These are phyloP conservation scores for Epipyxis sp. DNA, from an alignment of 108 stramenopile genomes.

Conservation along the genomic window DNA sequence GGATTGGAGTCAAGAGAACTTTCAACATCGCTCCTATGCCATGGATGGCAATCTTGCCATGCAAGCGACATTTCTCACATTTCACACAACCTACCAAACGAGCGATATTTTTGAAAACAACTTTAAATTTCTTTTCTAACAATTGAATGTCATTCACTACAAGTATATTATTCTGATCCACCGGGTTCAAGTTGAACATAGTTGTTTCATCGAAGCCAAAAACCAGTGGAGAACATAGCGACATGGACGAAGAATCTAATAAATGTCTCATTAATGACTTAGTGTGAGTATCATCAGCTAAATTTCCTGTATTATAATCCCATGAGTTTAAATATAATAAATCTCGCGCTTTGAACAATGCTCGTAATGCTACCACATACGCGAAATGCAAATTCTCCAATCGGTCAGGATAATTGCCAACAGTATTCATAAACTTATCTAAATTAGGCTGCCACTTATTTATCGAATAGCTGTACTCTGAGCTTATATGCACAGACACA, in stretches of 20 bases:
- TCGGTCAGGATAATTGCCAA: constrained; percentile 60
- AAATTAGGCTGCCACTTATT: background rate
- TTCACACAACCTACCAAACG: constrained; percentile 96
- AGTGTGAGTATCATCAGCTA: constrained; percentile 72
- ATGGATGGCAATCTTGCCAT: constrained; percentile 82
- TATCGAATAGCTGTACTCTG: constrained; percentile 41
- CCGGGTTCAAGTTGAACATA: constrained; percentile 67
- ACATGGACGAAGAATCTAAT: constrained; percentile 69
- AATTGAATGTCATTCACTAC: constrained; percentile 48
- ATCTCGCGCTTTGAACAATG: constrained; percentile 67
- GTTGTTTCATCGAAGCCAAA: constrained; percentile 86
- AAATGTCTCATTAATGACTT: constrained; percentile 60
- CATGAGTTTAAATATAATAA: constrained; percentile 62
- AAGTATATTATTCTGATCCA: constrained; percentile 62
- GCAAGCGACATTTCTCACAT: constrained; percentile 91
- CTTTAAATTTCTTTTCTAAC: constrained; percentile 84
- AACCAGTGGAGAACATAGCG: constrained; percentile 71
- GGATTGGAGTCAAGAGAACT: constrained; percentile 73
- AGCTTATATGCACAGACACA: constrained; percentile 82
- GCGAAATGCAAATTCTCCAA: constrained; percentile 87
- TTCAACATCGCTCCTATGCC: constrained; percentile 88
- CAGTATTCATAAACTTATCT: constrained; percentile 21
- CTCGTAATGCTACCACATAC: constrained; percentile 81
- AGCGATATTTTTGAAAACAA: constrained; percentile 84
- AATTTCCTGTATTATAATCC: constrained; percentile 72